Base-by-base conservation (phyloP, 352 stramenopile species). In the Phytopythium ostracodes region DNA sequence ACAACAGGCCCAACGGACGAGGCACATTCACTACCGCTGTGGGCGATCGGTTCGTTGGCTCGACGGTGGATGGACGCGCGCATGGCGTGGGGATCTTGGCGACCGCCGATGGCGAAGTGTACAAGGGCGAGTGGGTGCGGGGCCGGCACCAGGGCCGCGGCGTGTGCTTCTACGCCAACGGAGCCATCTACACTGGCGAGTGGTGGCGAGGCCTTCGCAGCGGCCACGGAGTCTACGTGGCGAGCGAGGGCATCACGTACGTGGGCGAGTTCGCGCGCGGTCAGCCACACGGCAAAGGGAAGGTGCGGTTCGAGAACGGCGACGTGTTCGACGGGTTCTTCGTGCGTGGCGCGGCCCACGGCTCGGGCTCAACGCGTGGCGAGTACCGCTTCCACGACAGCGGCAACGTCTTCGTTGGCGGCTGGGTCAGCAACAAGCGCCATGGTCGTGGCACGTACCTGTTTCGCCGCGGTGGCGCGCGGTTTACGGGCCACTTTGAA, bases 61-160 rank as follows among this genome's bases (percentile, higher is more conserved):
- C 70, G 27, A 94, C 82, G n/a, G 60, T 79, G 4, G 56, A 84
- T 35, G 86, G 89, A 10, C 59, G 75, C 7, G 81, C 87, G 1
- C 73, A 96, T 50, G 92, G 91, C 4, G 55, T 96, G 27, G 92
- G 93, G 10, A 73, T 88, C 8, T 51, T 98, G 18, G 70, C 77
- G 6, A 92, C 78, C 31, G 73, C 81, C 0, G 84, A 94, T 38
- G 93, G 92, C 8, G 91, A 97, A 67, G 73, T 90, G n/a, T 98
- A 98, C 78, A 94, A 96, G 64, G 86, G 86, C 1, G 54, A 90
- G 43, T 94, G 84, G 84, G 58, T 76, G 11, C 65, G 58, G 2
- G 84, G 89, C 59, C 85, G 78, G 56, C 84, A 80, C 14, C 73
- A 91, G 42, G 80, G 84, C 1, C 76, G 58, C 8, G 86, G 86